Base-by-base conservation (phyloP, 352 stramenopile genomes). In the Ophiocytium majus region DNA sequence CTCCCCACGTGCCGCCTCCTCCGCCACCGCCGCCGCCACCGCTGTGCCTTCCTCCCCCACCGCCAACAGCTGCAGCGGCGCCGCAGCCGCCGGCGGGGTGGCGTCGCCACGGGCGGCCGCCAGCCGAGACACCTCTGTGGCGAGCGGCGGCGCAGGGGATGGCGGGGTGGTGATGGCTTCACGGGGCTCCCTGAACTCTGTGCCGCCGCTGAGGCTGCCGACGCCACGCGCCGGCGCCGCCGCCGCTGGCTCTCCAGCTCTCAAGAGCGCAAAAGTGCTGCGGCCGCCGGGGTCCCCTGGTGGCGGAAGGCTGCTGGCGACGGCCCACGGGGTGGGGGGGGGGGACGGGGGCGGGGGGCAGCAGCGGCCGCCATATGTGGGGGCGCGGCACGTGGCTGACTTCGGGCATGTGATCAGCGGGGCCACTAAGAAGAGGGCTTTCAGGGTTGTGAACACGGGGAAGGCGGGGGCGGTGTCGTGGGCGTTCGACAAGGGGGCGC, bases 391-490 rank as follows among this genome's bases (percentile, higher is more conserved):
- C 84, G 91, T 96, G 0, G 91, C 96, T 33, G 95, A 98, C 85
- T 98, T 98, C 86, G 95, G 95, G 0, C 95, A 98, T 84, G 93
- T 98, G 76, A 93, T 98, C 10, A 83, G 94, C 0, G 95, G 95
- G 1, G 93, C 93, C 9, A 95, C 95, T 82, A 94, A 94, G 82
- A 95, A 97, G 80, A 95, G 95, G 37, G 94, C 93, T 50, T 98
- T 98, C 78, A 92, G 90, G 50, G 92, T 98, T 33, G 95, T 93
- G 9, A 98, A 98, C 88, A 95, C 95, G 23, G 85, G 85, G 28
- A 87, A 86, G 66, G 79, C 81, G 63, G 63, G 23, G 89, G 94
- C 33, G 89, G 50, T 95, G 10, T 96, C 92, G 10, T 98, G 98
- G 83, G 90, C 94, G 36, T 90, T 98, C 0, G 94, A 98, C 89